Evolutionary conservation across 2,329 filamentous ascomycete species (phyloP), one percentile per base, ranked within the genome.

Genomic region (Hypoxylon sp.): DNA sequence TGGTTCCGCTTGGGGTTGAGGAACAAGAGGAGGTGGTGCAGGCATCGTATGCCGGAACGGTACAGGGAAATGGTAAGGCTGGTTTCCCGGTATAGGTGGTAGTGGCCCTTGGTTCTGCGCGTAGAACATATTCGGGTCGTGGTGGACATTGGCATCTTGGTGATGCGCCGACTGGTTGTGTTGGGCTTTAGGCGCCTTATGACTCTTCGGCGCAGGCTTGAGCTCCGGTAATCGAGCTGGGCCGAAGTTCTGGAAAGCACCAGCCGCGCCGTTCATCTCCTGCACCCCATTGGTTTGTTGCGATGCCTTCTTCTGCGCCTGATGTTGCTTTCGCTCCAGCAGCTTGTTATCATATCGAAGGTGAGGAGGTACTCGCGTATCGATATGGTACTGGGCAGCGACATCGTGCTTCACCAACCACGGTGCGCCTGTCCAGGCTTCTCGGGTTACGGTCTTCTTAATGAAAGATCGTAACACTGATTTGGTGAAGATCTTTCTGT

Each of bases 401-500:
- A 97, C 90, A 59, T 94, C 90, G 37, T 92, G 87, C 81, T 97
- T 98, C 17, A 98, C 95, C 61, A 97, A 83, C 96, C 96, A 99
- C 0, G 96, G 95, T 0, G 96, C 96, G n/a, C 95, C 95, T 67
- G 90, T 95, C 94, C 94, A 98, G 3, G 94, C 89, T 76, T 98
- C 96, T 68, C 95, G 86, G 1, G 91, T 92, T n/a, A 98, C 92
- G 0, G 94, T 96, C 80, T 97, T 94, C 78, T 97, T 97, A 71
- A 99, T 93, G 72, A 98, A 99, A 5, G 94, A 94, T 35, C 95
- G 90, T 44, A 99, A 85, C 79, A 98, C 94, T 53, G 94, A 91
- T 81, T 99, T 98, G 29, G 95, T 98, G 78, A 98, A 99, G 51
- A 93, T 88, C 75, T 95, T 97, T 57, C 94, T 90, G 77, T 98